These are phyloP conservation scores for Didymella segeticola DNA, from an alignment of 2,329 filamentous ascomycete genomes.

Conservation along the genomic window DNA sequence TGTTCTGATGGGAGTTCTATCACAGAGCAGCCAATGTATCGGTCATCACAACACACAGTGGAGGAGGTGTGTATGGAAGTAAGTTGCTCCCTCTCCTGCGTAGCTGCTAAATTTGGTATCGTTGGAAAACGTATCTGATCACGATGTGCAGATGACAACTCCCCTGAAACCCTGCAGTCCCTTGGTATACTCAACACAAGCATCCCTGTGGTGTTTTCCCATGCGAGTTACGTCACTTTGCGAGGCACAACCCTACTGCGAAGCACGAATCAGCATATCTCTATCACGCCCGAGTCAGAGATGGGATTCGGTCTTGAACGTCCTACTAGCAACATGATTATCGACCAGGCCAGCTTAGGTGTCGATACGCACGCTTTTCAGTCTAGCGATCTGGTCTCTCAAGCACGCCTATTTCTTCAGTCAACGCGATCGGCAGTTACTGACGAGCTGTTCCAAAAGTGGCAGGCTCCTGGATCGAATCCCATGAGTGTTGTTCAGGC, in stretches of 20 bases:
- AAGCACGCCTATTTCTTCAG: slow-evolving; percentile 64
- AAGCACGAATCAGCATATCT: slow-evolving; percentile 60
- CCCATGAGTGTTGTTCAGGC: slow-evolving; percentile 63
- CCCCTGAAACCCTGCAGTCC: slow-evolving; percentile 28
- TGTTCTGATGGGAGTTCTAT: no score
- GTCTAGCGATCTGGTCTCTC: slow-evolving; percentile 53
- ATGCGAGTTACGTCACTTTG: slow-evolving; percentile 56
- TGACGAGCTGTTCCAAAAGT: slow-evolving; percentile 48
- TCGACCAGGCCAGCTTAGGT: slow-evolving; percentile 61
- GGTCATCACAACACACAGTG: no score
- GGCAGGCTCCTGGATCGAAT: slow-evolving; percentile 55
- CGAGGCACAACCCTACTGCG: slow-evolving; percentile 54
- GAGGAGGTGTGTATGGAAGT: no score
- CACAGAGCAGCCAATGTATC: no score
- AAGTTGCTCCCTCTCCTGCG: no score
- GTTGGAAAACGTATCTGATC: no score
- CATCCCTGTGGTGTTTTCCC: slow-evolving; percentile 61
- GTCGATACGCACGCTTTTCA: slow-evolving; percentile 64
- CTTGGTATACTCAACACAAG: slow-evolving; percentile 49
- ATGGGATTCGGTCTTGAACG: slow-evolving; percentile 65
- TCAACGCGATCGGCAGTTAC: slow-evolving; percentile 42
- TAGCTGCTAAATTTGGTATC: no score
- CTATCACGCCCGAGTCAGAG: slow-evolving; percentile 66
- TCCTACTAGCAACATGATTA: slow-evolving; percentile 51
- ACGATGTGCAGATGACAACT: background rate